Evolutionary conservation across 495 filamentous ascomycete species (phyloP).

Genomic region (Xylaria scruposa): DNA sequence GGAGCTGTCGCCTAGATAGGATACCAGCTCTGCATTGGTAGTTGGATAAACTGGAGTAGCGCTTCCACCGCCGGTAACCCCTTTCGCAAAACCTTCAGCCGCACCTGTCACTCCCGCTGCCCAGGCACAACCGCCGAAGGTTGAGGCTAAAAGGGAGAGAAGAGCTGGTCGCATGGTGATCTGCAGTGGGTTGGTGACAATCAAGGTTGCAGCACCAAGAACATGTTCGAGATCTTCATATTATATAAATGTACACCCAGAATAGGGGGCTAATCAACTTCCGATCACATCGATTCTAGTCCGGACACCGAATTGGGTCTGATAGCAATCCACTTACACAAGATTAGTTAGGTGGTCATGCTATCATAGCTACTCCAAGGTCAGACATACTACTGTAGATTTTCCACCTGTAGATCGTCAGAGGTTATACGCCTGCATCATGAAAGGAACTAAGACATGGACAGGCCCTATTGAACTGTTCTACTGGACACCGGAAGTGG

Average conservation of each 20-base stretch:
- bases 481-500: not conserved
- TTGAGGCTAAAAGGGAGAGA: conserved; percentile 13
- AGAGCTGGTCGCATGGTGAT: conserved; percentile 6
- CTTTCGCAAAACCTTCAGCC: conserved; percentile 55
- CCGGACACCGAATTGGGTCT: not conserved
- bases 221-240: conserved; percentile 1
- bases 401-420: conserved; percentile 17
- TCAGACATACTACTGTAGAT: not conserved
- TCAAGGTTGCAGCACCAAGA: not conserved
- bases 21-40: conserved; percentile 46
- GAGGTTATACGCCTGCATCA: not conserved
- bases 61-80: conserved; percentile 58
- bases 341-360: not conserved
- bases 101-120: conserved; percentile 25
- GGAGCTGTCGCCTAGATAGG: conserved; percentile 46
- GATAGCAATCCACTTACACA: not conserved
- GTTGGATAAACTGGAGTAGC: conserved; percentile 52
- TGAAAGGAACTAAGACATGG: not conserved
- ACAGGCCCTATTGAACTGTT: not conserved
- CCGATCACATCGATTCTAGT: not conserved
- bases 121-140: conserved; percentile 15
- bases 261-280: not conserved
- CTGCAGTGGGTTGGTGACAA: not conserved
- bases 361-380: not conserved
- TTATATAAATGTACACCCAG: conserved; percentile 5